A percentile compares a stretch with the other conserved stretches of the same genome.
These are phyloP conservation scores for Stereum hirsutum DNA, from an alignment of 1,284 basidiomycete species.

Conservation along the genomic window DNA sequence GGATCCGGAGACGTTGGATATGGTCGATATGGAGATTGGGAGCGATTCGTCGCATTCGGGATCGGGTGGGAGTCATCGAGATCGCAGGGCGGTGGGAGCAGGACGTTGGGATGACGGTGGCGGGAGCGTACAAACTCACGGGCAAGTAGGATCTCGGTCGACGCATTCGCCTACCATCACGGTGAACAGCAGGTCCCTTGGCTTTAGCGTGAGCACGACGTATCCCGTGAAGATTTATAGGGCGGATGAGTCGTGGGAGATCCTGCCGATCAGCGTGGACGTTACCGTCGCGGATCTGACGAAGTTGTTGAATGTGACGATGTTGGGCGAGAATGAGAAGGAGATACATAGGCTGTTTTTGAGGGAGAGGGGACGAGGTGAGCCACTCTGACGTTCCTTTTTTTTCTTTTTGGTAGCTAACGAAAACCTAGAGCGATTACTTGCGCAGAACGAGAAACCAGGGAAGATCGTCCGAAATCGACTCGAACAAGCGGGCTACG, in stretches of 20 bases:
- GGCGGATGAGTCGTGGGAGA: no score
- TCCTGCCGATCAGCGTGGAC: constrained; percentile 77
- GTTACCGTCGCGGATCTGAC: constrained; percentile 69
- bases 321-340: constrained; percentile 22
- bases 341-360: constrained; percentile 74
- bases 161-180: no score
- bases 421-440: constrained; percentile 57
- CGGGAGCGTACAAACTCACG: no score
- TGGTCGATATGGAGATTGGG: no score
- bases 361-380: constrained; percentile 78
- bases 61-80: no score
- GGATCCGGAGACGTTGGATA: constrained; percentile 4
- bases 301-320: constrained; percentile 24
- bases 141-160: no score
- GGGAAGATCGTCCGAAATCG: constrained; percentile 80
- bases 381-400: neutral
- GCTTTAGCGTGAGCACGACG: no score
- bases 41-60: no score
- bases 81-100: no score
- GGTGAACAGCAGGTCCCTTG: no score
- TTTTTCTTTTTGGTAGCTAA: constrained; percentile 1
- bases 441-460: constrained; percentile 79
- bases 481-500: constrained; percentile 89
- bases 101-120: no score
- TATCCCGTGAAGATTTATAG: no score